Conservation (phyloP, 495 filamentous ascomycete genomes). For the Aspergillus leporis region DNA sequence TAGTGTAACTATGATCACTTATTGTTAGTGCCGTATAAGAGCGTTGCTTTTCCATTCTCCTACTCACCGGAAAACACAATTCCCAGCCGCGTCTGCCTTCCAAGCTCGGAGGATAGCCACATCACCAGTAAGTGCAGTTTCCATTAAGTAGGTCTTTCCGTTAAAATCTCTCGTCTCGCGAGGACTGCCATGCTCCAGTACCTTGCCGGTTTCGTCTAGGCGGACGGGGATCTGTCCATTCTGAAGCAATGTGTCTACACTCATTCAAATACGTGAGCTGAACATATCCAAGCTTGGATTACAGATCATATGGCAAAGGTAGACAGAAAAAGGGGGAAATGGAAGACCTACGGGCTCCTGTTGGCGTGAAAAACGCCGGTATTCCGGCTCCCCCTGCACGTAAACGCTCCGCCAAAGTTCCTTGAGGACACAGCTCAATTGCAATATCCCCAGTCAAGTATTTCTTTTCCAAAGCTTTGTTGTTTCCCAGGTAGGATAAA, state of each 20-base stretch:
- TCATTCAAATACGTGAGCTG: background rate
- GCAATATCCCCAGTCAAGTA: constrained; percentile 81
- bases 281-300: background rate
- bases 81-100: constrained; percentile 83
- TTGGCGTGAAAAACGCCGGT: constrained; percentile 89
- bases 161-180: constrained; percentile 84
- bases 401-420: constrained; percentile 83
- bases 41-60: constrained; percentile 52
- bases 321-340: background rate
- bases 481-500: constrained; percentile 83
- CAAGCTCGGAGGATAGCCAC: constrained; percentile 87
- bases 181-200: constrained; percentile 66
- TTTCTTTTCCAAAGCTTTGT: constrained; percentile 82
- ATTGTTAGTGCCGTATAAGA: constrained; percentile 9
- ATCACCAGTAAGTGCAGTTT: constrained; percentile 81
- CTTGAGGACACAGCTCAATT: constrained; percentile 86
- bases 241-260: constrained; percentile 67
- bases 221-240: constrained; percentile 78
- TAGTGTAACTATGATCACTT: constrained; percentile 40
- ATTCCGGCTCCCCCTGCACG: constrained; percentile 83
- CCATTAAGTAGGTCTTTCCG: constrained; percentile 82
- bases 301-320: background rate
- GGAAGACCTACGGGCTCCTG: constrained; percentile 63
- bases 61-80: constrained; percentile 82
- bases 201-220: constrained; percentile 74